Percentiles rank a stretch among this genome's conserved stretches.
Evolutionary conservation across 495 filamentous ascomycete genomes (phyloP).

Genomic region (Aspergillus nanangensis): DNA sequence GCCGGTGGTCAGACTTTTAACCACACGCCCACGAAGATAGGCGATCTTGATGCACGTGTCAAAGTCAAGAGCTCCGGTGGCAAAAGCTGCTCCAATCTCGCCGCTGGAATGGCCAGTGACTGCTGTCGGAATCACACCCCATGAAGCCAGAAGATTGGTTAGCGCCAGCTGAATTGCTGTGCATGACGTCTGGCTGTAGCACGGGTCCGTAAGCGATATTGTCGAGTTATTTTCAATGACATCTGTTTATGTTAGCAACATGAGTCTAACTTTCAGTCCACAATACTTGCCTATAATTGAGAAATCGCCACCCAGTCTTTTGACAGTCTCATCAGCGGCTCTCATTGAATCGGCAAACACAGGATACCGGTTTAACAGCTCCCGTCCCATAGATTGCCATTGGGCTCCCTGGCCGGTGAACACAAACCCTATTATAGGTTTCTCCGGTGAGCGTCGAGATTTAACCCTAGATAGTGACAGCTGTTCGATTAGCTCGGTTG

Average conservation of each 20-base stretch:
- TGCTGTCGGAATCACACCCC: slow-evolving; percentile 21
- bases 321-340: too few relatives aligned
- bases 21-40: slow-evolving; percentile 23
- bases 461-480: background rate
- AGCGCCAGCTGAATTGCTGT: slow-evolving; percentile 29
- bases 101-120: slow-evolving; percentile 60
- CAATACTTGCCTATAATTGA: slow-evolving; percentile 43
- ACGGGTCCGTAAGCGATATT: slow-evolving; percentile 32
- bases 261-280: slow-evolving; percentile 7
- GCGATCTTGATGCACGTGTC: slow-evolving; percentile 30
- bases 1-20: slow-evolving; percentile 10
- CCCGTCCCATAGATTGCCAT: slow-evolving; percentile 40
- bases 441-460: background rate
- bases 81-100: slow-evolving; percentile 48
- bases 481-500: background rate
- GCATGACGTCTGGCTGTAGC: slow-evolving; percentile 19
- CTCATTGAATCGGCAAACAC: too few relatives aligned
- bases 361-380: slow-evolving; percentile 27
- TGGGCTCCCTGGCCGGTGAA: slow-evolving; percentile 74
- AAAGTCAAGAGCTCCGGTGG: slow-evolving; percentile 22
- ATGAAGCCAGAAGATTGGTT: slow-evolving; percentile 22
- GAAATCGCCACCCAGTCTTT: too few relatives aligned
- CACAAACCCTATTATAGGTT: slow-evolving; percentile 51
- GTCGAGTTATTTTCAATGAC: slow-evolving; percentile 24
- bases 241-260: slow-evolving; percentile 16